Evolutionary conservation across 129 eudicot species (phyloP), one percentile per base, ranked within the genome.

Genomic region (Sambucus nigra): DNA sequence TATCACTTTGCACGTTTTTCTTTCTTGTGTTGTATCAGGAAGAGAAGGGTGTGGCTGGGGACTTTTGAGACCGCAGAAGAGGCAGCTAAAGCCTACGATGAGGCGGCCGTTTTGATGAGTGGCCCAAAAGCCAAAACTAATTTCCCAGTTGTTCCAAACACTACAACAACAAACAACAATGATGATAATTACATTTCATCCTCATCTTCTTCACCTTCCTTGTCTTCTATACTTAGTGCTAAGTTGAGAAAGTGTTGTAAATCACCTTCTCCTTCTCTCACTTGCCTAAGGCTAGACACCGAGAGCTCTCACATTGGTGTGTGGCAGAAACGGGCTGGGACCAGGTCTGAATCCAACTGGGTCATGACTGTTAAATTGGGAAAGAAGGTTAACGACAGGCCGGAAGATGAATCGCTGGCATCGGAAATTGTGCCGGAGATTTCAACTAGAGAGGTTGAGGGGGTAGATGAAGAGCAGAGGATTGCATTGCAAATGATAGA

Each of bases 401-500:
- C 49, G 14, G 57, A 45, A 28, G 56, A 3, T 2, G 29, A 44
- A n/a, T 29, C 26, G 7, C 55, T 48, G 17, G 42, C 66, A 22
- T 27, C 58, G 29, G 49, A 33, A 57, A 46, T 40, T 40, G 26
- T 51, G 24, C 64, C 69, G 18, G 62, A 48, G 55, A 64, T 26
- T 51, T 22, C 23, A 33, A 8, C 46, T 63, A 28, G 27, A 25
- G 71, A 50, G 2, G 29, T 25, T 44, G 67, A 40, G 46, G 47
- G 48, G 51, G 23, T 47, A 65, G 76, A 78, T 19, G 96, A 88
- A 55, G 97, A 88, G 54, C 94, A 88, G 55, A 83, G 68, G 61
- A 80, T 84, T 22, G 94, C 97, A 6, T 57, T 85, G 79, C 98
- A 91, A 53, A 91, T 91, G 98, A 91, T 91, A 24, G 98, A 91